Base-by-base conservation (phyloP, 2,329 filamentous ascomycete genomes). In the Pleurostoma richardsiae region DNA sequence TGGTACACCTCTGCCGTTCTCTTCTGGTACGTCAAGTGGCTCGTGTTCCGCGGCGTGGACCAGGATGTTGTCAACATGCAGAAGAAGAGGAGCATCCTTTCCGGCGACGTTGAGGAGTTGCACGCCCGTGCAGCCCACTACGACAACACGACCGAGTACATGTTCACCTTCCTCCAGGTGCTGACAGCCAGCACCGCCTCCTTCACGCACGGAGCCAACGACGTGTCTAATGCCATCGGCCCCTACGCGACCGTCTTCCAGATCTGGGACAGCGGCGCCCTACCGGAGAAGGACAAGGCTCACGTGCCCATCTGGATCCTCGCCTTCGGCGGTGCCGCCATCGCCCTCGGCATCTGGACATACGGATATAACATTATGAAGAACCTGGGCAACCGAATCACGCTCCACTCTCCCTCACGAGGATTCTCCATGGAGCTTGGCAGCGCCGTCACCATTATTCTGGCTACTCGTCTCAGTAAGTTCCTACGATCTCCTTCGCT, bases 121-220 rank as follows among this genome's bases (percentile, higher is more conserved):
- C 77, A 84, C 57, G 77, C 77, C 11, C 72, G 70, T 29, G 80
- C 77, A 3, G 64, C 72, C 29, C 80, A 83, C 59, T 85, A 77
- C 62, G 74, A 82, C 56, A 85, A 85, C 64, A 74, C 76, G 51
- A 70, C 76, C 53, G 81, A 85, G 62, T 79, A 78, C 64, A 68
- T 79, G 42, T 83, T 79, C 62, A 78, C 75, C 5, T 83, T 80
- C 63, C 69, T 80, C 30, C 79, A 82, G 54, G 62, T 82, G 55
- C 69, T 81, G 65, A 81, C 80, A 4, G 80, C 82, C 7, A 75
- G 76, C 53, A 79, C 80, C 30, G 77, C 80, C 10, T 83, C 80
- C 4, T 84, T 85, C 51, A 77, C 77, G 2, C 82, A 86, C 65
- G 83, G 83, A 28, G 80, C 81, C 54, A 86, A 86, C 60, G 83